Conservation (phyloP, 2,329 filamentous ascomycete genomes). For the Nemania sp. region DNA sequence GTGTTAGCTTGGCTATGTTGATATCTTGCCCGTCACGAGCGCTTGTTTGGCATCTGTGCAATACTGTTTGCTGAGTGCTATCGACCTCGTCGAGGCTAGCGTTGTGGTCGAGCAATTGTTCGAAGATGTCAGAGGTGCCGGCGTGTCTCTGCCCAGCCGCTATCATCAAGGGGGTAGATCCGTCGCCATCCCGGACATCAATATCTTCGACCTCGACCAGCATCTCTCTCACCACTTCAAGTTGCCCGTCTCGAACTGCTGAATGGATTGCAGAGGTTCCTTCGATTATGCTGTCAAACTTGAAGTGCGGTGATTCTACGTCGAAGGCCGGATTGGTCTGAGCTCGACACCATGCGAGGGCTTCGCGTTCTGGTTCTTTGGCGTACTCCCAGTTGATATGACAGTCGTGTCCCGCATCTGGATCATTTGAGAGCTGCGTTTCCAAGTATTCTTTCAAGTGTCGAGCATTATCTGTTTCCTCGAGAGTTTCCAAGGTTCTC, state of each 20-base stretch:
- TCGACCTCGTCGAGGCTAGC: background rate
- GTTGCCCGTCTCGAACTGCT: conserved; percentile 1
- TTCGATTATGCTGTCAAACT: background rate
- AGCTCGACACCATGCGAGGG: conserved; percentile 4
- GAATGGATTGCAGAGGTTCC: conserved; percentile 4
- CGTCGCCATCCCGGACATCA: background rate
- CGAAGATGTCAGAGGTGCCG: background rate
- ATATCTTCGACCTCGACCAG: conserved; percentile 6
- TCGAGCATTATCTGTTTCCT: background rate
- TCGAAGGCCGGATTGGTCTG: conserved; percentile 3
- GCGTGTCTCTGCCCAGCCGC: background rate
- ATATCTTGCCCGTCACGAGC: background rate
- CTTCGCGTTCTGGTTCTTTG: background rate
- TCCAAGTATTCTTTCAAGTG: background rate
- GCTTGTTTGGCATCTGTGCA: conserved; percentile 4
- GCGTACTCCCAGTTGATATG: conserved; percentile 2
- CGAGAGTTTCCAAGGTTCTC: background rate
- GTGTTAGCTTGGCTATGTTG: background rate
- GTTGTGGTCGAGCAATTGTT: background rate
- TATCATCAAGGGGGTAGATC: conserved; percentile 6
- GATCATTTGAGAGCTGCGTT: background rate
- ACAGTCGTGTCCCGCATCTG: background rate
- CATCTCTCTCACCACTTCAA: conserved; percentile 7
- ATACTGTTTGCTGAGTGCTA: background rate
- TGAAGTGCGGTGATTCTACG: conserved; percentile 2